Conservation (phyloP, 2,329 filamentous ascomycete genomes). For the Cryphonectria nitschkei region DNA sequence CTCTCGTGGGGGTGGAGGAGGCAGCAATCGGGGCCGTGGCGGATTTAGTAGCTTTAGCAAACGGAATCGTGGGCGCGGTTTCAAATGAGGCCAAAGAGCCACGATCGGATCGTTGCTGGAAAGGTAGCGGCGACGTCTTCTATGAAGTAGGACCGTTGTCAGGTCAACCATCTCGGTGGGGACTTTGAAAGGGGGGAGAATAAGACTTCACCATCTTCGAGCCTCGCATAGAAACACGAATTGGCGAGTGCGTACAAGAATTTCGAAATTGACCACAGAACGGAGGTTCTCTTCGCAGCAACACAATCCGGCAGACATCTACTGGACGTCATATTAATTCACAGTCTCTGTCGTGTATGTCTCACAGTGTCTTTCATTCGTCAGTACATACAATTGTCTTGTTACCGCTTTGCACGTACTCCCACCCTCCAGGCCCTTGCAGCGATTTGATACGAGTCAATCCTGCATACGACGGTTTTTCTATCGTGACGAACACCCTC, state of each 20-base stretch:
- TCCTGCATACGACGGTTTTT: neutral
- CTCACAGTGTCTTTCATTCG: neutral
- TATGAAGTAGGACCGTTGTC: neutral
- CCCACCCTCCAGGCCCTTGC: neutral
- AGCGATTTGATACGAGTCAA: neutral
- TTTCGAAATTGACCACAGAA: neutral
- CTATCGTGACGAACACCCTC: neutral
- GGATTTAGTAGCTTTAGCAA: conserved; percentile 25
- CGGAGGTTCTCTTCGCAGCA: neutral
- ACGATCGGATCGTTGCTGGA: neutral
- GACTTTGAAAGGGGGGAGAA: neutral
- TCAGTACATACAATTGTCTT: neutral
- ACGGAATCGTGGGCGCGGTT: conserved; percentile 16
- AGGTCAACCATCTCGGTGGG: neutral
- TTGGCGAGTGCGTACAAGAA: neutral
- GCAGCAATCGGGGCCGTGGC: conserved; percentile 20
- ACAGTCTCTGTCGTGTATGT: neutral
- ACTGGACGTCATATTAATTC: neutral
- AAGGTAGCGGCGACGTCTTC: neutral
- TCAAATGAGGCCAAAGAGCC: neutral
- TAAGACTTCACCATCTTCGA: neutral
- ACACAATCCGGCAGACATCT: neutral
- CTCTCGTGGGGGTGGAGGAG: conserved; percentile 11
- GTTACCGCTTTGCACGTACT: neutral
- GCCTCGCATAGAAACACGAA: neutral